A percentile compares a stretch with the other conserved stretches of the same genome.
Conservation (phyloP, 352 stramenopile species). For the Globisporangium recalcitrans region DNA sequence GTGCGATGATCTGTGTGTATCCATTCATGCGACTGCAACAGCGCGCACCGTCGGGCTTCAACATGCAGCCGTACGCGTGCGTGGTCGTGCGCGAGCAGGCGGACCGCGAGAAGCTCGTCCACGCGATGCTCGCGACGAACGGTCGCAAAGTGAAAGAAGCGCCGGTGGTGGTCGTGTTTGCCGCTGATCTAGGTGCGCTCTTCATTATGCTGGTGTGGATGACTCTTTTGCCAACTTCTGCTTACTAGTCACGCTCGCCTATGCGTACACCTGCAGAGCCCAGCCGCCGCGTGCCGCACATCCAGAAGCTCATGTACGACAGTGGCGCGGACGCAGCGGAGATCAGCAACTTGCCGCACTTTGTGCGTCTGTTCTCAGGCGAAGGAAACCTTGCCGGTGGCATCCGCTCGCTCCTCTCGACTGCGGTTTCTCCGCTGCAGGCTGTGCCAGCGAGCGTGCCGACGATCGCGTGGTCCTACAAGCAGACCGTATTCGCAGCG, state of each 20-base stretch:
- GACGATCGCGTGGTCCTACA: slow-evolving; percentile 75
- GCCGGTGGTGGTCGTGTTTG: slow-evolving; percentile 76
- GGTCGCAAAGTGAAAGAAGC: slow-evolving; percentile 68
- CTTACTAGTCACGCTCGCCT: neutral
- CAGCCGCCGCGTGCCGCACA: slow-evolving; percentile 56
- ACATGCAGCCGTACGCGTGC: slow-evolving; percentile 74
- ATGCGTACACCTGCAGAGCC: slow-evolving; percentile 35
- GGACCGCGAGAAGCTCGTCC: slow-evolving; percentile 60
- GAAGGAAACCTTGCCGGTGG: slow-evolving; percentile 53
- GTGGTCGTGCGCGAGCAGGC: slow-evolving; percentile 66
- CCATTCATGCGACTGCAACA: slow-evolving; percentile 11
- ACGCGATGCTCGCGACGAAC: slow-evolving; percentile 78
- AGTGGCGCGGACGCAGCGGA: slow-evolving; percentile 38
- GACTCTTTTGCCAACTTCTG: neutral
- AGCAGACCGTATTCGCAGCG: slow-evolving; percentile 72
- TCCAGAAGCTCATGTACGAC: slow-evolving; percentile 66
- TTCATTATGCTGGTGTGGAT: neutral
- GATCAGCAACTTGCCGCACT: slow-evolving; percentile 55
- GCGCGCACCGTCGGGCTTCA: slow-evolving; percentile 76
- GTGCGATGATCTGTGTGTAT: neutral
- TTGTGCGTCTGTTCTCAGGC: slow-evolving; percentile 63
- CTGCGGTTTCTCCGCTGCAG: slow-evolving; percentile 56
- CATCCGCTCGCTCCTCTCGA: slow-evolving; percentile 54
- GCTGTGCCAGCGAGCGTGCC: slow-evolving; percentile 56
- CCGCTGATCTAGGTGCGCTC: slow-evolving; percentile 52